phyloP scores from a whole-genome alignment of 768 basidiomycete species.

The Tubosaeta brunneosetosa region DNA sequence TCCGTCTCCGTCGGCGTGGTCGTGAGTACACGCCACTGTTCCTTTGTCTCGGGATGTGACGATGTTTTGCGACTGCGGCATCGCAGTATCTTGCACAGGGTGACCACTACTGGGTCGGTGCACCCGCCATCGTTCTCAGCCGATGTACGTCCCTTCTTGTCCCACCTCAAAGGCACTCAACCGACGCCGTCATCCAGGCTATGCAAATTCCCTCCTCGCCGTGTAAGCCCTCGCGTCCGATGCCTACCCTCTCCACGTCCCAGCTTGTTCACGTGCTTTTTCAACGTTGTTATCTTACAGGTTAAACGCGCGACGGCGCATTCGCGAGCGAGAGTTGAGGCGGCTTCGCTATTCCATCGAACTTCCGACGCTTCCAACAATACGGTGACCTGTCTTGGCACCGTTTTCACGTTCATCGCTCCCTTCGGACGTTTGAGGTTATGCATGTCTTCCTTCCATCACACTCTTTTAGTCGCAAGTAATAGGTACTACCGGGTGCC shows the following conservation, averaged over 20 bases:
- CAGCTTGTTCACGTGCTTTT: neutral
- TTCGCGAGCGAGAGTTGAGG: slow-evolving; percentile 10
- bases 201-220: slow-evolving; percentile 11
- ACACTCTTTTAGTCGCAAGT: neutral
- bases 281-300: neutral
- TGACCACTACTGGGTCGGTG: slow-evolving; percentile 8
- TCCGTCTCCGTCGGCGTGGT: slow-evolving; percentile 5
- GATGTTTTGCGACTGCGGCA: neutral
- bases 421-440: neutral
- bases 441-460: neutral
- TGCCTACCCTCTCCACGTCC: neutral
- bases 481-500: neutral
- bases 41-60: neutral
- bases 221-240: slow-evolving; percentile 1
- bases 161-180: no score
- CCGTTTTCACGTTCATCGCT: neutral
- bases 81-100: slow-evolving; percentile 8
- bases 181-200: neutral
- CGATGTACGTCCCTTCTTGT: slow-evolving; percentile 3
- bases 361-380: slow-evolving; percentile 3
- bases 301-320: slow-evolving; percentile 5
- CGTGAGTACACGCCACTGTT: neutral
- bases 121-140: slow-evolving; percentile 5
- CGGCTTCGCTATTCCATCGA: slow-evolving; percentile 1
- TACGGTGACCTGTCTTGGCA: neutral